phyloP scores from a whole-genome alignment of 2,329 filamentous ascomycete genomes.

The Fusarium marasasianum region DNA sequence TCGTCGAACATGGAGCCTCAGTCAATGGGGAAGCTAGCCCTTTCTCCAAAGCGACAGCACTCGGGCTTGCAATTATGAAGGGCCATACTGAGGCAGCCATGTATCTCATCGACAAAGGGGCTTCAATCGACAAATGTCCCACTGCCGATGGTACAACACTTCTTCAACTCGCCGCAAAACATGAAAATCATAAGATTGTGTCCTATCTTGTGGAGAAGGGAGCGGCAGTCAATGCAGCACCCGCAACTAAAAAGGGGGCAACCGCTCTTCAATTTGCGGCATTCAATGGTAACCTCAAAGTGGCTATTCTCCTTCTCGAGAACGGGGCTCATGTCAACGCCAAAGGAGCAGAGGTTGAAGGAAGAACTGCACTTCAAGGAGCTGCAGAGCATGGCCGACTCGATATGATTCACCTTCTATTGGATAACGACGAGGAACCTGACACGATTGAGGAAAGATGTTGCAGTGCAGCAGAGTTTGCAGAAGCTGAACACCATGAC shows the following conservation, averaged over 20 bases:
- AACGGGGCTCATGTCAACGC: neutral
- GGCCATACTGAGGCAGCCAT: rapidly evolving
- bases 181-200: slow-evolving; percentile 5
- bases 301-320: neutral
- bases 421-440: slow-evolving; percentile 8
- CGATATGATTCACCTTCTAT: slow-evolving; percentile 9
- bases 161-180: neutral
- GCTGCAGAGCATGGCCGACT: slow-evolving; percentile 10
- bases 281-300: neutral
- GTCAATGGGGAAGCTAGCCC: rapidly evolving
- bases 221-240: neutral
- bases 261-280: slow-evolving; percentile 9
- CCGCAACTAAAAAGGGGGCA: rapidly evolving
- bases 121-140: rapidly evolving
- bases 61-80: rapidly evolving
- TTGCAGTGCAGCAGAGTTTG: neutral
- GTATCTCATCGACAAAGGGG: rapidly evolving
- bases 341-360: rapidly evolving
- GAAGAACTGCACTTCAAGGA: neutral
- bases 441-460: neutral
- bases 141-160: rapidly evolving
- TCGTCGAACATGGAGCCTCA: rapidly evolving
- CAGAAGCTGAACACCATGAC: neutral
- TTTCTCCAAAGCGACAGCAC: rapidly evolving
- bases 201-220: neutral